Evolutionary conservation across 169 alveolate genomes (phyloP).

Genomic region (Plasmodium knowlesi): DNA sequence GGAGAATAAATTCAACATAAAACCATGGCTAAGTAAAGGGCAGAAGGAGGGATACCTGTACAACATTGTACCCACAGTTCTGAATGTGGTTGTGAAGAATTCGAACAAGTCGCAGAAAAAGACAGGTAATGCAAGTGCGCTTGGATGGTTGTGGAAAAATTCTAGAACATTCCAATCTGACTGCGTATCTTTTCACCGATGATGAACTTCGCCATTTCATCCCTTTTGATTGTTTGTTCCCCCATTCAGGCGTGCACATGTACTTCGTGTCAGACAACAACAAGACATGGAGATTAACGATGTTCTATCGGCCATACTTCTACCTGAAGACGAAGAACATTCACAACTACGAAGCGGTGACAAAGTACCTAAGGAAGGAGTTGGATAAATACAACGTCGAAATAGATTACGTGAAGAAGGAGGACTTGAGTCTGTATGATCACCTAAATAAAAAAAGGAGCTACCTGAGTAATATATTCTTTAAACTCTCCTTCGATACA

Average conservation of each 20-base stretch:
- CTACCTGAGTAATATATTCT: constrained; percentile 78
- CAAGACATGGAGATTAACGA: constrained; percentile 76
- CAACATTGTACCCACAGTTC: constrained; percentile 88
- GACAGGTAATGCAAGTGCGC: constrained; percentile 29
- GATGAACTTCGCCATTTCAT: not conserved
- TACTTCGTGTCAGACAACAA: constrained; percentile 68
- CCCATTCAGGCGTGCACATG: constrained; percentile 53
- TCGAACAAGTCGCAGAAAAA: constrained; percentile 51
- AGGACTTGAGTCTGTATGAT: constrained; percentile 88
- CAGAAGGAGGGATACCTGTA: constrained; percentile 87
- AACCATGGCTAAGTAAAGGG: constrained; percentile 78
- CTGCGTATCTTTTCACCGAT: not conserved
- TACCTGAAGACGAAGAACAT: constrained; percentile 85
- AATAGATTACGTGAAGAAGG: constrained; percentile 85
- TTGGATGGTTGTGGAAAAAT: not conserved
- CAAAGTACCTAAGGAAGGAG: constrained; percentile 56
- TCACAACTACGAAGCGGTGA: constrained; percentile 81
- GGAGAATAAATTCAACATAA: constrained; percentile 49
- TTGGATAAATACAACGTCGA: constrained; percentile 58
- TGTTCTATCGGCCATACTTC: constrained; percentile 92
- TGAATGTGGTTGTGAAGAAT: constrained; percentile 78
- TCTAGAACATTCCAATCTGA: not conserved
- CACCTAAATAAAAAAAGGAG: constrained; percentile 91
- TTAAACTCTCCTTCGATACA: constrained; percentile 89
- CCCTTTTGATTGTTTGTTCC: not conserved